Conservation (phyloP, 805 yeast species). For the Metschnikowia henanensis region DNA sequence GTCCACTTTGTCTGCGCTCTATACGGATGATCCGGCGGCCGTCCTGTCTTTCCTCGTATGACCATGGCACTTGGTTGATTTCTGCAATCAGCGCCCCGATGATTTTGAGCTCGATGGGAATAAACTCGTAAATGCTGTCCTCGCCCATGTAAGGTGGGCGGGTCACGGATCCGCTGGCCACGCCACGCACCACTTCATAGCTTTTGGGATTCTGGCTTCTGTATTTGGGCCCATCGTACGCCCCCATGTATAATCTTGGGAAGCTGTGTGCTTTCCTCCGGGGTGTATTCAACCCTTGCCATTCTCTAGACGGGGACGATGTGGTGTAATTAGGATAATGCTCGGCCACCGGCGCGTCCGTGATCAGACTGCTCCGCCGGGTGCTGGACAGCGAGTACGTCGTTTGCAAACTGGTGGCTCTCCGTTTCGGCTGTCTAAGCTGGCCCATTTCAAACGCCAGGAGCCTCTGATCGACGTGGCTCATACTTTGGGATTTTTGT, state of each 20-base stretch:
- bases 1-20: conserved; percentile 52
- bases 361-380: conserved; percentile 9
- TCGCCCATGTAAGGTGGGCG: conserved; percentile 49
- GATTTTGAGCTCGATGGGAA: conserved; percentile 51
- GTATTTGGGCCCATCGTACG: conserved; percentile 7
- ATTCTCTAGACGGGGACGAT: conserved; percentile 1
- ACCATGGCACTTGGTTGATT: conserved; percentile 55
- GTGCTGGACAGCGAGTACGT: conserved; percentile 6
- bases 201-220: conserved; percentile 9
- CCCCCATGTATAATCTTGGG: conserved; percentile 4
- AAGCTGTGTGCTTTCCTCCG: not conserved
- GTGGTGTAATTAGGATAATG: conserved; percentile 9
- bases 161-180: conserved; percentile 54
- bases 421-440: not conserved
- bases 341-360: conserved; percentile 1
- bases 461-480: not conserved
- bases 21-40: conserved; percentile 57
- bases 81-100: conserved; percentile 46
- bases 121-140: conserved; percentile 25
- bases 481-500: not conserved
- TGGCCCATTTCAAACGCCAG: conserved; percentile 3
- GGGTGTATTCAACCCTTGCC: conserved; percentile 3
- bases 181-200: conserved; percentile 53
- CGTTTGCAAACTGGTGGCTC: not conserved
- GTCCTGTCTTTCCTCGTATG: conserved; percentile 44